Evolutionary conservation across 208 protist species (phyloP), one percentile per base, ranked within the genome.

Genomic region (Kentomonas sorsogonicus): DNA sequence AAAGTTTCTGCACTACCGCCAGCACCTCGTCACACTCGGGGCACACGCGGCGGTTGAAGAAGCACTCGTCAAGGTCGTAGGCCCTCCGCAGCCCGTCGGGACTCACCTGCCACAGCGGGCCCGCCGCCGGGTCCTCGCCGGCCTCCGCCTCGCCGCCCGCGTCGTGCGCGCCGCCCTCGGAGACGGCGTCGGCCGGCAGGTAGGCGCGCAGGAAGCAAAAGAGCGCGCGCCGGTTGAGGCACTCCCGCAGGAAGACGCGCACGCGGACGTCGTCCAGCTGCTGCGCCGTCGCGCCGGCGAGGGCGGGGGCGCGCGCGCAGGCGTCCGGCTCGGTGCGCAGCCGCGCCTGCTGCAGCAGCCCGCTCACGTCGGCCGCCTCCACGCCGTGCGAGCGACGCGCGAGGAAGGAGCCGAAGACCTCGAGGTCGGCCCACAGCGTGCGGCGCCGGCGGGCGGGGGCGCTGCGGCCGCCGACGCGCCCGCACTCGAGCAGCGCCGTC

Each of bases 241-340:
- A 77, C 53, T 75, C 71, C 0, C 67, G 59, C 34, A 89, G 53
- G 36, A 84, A 79, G 27, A 89, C 63, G 11, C 69, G 66, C 46
- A 76, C 40, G n/a, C 40, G 40, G 1, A 20, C 18, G 40, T 45
- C 18, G 40, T 45, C 40, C n/a, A 45, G 40, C 40, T 23, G 7
- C 16, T 48, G 6, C 16, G 43, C 16, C 43, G 43, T 22, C 16
- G 43, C 16, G 11, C 7, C 10, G 43, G n/a, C n/a, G n/a, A n/a
- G n/a, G n/a, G n/a, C n/a, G n/a, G n/a, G n/a, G n/a, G n/a, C n/a
- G n/a, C n/a, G n/a, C n/a, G n/a, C n/a, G n/a, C 26, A 25, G 18
- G 40, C 18, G 40, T 26, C 20, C 18, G 18, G 26, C 40, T 74
- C 66, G 2, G 72, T 71, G 22, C 77, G 48, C 25, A 63, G 71